phyloP scores from a whole-genome alignment of 176 grass and related monocot genomes.

The Pontederia crassipes region DNA sequence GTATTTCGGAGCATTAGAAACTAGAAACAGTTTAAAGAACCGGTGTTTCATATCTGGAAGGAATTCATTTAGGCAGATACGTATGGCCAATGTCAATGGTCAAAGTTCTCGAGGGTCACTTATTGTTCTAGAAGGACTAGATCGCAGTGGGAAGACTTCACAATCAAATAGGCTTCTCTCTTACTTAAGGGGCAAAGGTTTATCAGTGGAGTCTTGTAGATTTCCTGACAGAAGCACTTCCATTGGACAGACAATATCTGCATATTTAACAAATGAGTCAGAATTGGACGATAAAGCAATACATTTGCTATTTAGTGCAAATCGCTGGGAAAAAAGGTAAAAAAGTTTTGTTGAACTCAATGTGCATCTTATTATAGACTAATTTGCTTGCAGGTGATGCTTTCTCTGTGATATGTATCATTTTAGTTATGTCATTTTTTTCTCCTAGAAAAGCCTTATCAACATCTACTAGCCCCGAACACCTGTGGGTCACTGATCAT shows the following conservation, averaged over 20 bases:
- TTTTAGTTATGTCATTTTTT: too few species aligned
- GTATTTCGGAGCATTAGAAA: not conserved
- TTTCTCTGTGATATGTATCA: too few species aligned
- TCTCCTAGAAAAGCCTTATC: too few species aligned
- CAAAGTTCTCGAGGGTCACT: slow-evolving; percentile 46
- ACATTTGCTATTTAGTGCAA: slow-evolving; percentile 86
- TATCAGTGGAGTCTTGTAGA: slow-evolving; percentile 50
- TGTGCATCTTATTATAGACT: not conserved
- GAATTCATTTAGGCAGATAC: slow-evolving; percentile 4
- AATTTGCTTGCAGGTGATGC: too few species aligned
- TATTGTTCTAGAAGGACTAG: slow-evolving; percentile 78
- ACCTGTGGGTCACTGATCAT: too few species aligned
- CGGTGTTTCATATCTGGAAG: not conserved
- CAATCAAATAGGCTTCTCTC: slow-evolving; percentile 63
- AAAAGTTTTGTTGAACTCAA: not conserved
- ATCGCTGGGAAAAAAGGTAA: slow-evolving; percentile 89
- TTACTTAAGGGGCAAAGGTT: slow-evolving; percentile 40
- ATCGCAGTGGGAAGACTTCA: slow-evolving; percentile 66
- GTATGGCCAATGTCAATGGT: slow-evolving; percentile 31
- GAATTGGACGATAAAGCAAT: slow-evolving; percentile 74
- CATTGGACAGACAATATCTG: slow-evolving; percentile 68
- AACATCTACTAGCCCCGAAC: too few species aligned
- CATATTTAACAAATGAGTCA: slow-evolving; percentile 71
- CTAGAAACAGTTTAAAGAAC: not conserved
- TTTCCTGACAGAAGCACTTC: slow-evolving; percentile 63